A percentile compares a stretch with the other conserved stretches of the same genome.
phyloP scores from a whole-genome alignment of 352 stramenopile species.

The Globisporangium cederbergense region DNA sequence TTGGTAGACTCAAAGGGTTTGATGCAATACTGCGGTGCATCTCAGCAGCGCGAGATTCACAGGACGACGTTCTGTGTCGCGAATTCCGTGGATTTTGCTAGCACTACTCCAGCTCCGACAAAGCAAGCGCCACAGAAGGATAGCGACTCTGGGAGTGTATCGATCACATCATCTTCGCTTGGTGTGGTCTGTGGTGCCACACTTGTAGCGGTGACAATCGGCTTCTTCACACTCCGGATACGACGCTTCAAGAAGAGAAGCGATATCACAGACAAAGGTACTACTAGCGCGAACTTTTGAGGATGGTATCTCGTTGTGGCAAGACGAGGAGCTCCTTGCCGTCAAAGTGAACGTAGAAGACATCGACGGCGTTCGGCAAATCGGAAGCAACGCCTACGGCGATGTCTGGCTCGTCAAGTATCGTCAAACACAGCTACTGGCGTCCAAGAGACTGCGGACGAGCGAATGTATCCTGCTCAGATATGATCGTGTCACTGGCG shows the following conservation, averaged over 20 bases:
- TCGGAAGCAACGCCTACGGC: slow-evolving; percentile 1
- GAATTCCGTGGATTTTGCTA: not conserved
- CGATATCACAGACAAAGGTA: not conserved
- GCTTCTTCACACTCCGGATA: not conserved
- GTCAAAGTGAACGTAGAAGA: slow-evolving; percentile 21
- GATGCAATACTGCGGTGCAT: not conserved
- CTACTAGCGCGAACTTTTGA: not conserved
- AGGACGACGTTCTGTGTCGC: slow-evolving; percentile 9
- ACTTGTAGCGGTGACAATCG: not conserved
- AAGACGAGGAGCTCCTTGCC: slow-evolving; percentile 20
- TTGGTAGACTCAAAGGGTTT: not conserved
- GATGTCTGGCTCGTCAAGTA: slow-evolving; percentile 17
- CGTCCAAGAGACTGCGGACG: not conserved
- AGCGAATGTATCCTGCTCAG: not conserved
- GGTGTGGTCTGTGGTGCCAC: not conserved
- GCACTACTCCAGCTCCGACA: too few species aligned
- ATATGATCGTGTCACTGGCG: not conserved
- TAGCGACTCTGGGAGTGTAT: not conserved
- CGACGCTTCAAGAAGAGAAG: not conserved
- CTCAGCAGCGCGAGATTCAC: slow-evolving; percentile 5
- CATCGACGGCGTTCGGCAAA: slow-evolving; percentile 6
- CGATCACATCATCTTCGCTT: not conserved
- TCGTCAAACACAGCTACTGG: slow-evolving; percentile 3
- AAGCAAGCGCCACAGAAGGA: not conserved
- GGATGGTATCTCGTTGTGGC: not conserved